Base-by-base conservation (phyloP, 2,329 filamentous ascomycete genomes). In the Aspergillus calidoustus region DNA sequence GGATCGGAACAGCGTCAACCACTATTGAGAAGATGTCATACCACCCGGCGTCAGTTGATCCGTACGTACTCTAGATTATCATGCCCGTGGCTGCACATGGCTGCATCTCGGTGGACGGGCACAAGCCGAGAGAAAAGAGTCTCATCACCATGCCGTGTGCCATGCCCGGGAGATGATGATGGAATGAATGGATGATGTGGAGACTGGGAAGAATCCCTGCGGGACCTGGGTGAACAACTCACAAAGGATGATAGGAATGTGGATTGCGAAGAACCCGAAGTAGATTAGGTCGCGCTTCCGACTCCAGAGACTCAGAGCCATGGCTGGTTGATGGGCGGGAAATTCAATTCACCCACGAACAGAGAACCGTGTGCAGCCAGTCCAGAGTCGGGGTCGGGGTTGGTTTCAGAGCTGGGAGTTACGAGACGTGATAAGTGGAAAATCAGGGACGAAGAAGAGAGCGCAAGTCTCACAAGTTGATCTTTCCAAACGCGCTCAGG, bases 191-290 rank as follows among this genome's bases (percentile, higher is more conserved):
- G 34, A 5, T 41, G 23, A 15, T 25, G 41, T 46, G 54, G 25
- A 23, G 23, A 48, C 43, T 46, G 34, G 56, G 51, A 48, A 55
- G 19, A 54, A 62, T 55, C 46, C 28, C 44, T 41, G 51, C 53
- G 31, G 34, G 49, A 58, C 31, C 31, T 30, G 9, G 47, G 8
- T 11, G 57, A 23, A 48, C 41, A 53, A 64, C 65, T 59, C 77
- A 89, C 87, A 75, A 64, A 89, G 82, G 76, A 89, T 85, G 44
- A 89, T 79, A 0, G 86, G 86, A 38, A 89, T 72, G 69, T 89
- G 86, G 23, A 85, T 82, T 55, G 80, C 59, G 75, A 91, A 90
- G 78, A 89, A 89, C 44, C 82, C 66, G 5, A 89, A 78, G 68
- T 81, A 81, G 46, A 76, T 51, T 48, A 74, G 66, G 62, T 81